Conservation (phyloP, 148 eudicot species). For the Cornus controversa region DNA sequence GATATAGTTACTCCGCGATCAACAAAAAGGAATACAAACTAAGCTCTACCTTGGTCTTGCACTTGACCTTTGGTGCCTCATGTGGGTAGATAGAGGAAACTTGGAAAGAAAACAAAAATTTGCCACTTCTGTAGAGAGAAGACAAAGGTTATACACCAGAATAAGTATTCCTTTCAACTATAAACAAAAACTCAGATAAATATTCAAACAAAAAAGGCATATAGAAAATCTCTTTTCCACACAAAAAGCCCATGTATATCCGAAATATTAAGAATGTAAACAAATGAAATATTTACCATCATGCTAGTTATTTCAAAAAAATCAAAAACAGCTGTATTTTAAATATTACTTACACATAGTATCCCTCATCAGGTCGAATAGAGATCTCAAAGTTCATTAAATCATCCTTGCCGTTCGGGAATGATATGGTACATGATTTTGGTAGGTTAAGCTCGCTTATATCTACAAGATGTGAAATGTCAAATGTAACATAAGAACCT, state of each 20-base stretch:
- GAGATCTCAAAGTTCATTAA: constrained; percentile 63
- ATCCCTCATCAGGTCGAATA: constrained; percentile 60
- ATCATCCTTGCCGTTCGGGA: constrained; percentile 64
- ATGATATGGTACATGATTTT: constrained; percentile 43
- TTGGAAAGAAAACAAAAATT: constrained; percentile 38
- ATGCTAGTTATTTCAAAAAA: background rate
- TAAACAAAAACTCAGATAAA: background rate
- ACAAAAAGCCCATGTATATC: too few species aligned
- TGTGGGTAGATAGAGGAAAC: constrained; percentile 52
- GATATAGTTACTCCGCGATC: background rate
- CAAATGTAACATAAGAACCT: background rate
- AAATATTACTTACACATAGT: constrained; percentile 41
- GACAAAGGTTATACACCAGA: background rate
- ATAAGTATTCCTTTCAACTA: background rate
- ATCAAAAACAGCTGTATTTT: too few species aligned
- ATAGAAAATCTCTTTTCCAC: background rate
- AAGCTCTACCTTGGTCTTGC: constrained; percentile 46
- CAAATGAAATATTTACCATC: background rate
- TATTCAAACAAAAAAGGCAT: too few species aligned
- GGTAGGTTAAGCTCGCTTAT: constrained; percentile 60
- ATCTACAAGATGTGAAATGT: constrained; percentile 30
- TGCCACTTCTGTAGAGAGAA: constrained; percentile 35
- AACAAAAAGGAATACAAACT: background rate
- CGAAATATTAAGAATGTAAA: too few species aligned
- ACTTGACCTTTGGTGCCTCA: constrained; percentile 58